These are phyloP conservation scores for Solanum sitiens DNA, from an alignment of 257 asterid species.

Conservation along the genomic window DNA sequence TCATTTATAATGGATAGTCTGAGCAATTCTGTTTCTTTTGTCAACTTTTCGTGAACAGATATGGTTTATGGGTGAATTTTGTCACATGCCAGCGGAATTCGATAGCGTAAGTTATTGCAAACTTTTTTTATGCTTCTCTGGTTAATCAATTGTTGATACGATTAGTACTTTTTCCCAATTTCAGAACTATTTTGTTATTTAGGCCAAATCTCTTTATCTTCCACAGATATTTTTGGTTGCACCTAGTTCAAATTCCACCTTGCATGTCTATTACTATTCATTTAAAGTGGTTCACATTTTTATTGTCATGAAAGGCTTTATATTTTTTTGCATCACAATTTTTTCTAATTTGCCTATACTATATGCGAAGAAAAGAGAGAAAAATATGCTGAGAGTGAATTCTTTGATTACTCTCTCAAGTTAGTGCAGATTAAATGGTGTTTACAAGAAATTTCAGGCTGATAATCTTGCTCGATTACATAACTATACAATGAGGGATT, in stretches of 20 bases:
- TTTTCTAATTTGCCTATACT: neutral
- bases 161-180: neutral
- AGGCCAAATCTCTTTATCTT: neutral
- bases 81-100: constrained; percentile 56
- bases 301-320: neutral
- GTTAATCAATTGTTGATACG: neutral
- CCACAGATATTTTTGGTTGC: neutral
- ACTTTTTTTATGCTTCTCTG: neutral
- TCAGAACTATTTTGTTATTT: neutral
- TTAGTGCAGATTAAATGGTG: neutral
- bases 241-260: neutral
- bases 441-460: neutral
- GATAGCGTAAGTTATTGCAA: constrained; percentile 47
- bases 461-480: neutral
- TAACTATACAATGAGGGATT: neutral
- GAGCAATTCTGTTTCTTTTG: neutral
- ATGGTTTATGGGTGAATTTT: constrained; percentile 75
- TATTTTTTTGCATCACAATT: neutral
- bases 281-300: neutral
- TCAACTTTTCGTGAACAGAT: constrained; percentile 35
- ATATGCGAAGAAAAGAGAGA: neutral
- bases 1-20: neutral
- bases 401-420: neutral
- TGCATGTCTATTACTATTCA: neutral
- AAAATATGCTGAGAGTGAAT: neutral